A percentile compares a stretch with the other conserved stretches of the same genome.
phyloP scores from a whole-genome alignment of 345 rosid genomes.

The Kandelia obovata region DNA sequence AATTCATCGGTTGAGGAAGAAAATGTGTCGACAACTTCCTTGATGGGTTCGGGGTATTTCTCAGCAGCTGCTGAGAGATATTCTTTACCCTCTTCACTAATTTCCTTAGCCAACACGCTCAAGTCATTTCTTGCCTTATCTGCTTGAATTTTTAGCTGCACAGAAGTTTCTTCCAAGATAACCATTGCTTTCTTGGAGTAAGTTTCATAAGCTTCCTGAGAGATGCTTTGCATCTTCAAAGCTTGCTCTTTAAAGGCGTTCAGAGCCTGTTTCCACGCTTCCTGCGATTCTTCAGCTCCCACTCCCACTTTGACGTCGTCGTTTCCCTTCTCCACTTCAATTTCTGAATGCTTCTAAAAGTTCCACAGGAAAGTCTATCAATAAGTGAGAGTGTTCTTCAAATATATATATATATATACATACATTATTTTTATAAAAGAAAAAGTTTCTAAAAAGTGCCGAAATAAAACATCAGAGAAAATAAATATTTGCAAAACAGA shows the following conservation, averaged over 20 bases:
- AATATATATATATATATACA: background rate
- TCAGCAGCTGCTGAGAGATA: conserved; percentile 65
- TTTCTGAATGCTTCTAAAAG: conserved; percentile 46
- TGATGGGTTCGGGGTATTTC: conserved; percentile 72
- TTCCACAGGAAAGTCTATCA: background rate
- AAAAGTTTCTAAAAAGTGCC: background rate
- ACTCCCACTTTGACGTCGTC: conserved; percentile 25
- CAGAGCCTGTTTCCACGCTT: conserved; percentile 79
- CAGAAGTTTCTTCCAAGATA: conserved; percentile 60
- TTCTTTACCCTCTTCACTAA: conserved; percentile 64
- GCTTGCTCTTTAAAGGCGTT: conserved; percentile 74
- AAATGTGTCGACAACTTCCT: conserved; percentile 68
- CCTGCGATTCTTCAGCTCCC: conserved; percentile 50
- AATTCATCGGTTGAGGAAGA: conserved; percentile 56
- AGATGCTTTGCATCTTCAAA: conserved; percentile 65
- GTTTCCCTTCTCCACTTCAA: conserved; percentile 59
- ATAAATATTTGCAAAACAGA: background rate
- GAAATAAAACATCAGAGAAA: background rate
- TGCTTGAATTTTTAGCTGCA: conserved; percentile 69
- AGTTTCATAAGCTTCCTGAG: conserved; percentile 67
- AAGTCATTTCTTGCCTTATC: conserved; percentile 72
- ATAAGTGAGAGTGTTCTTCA: no score
- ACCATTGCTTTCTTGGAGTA: conserved; percentile 59
- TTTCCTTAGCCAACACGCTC: conserved; percentile 52
- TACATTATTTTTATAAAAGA: background rate